Base-by-base conservation (phyloP, 1,284 basidiomycete species). In the Termitomyces sp. region DNA sequence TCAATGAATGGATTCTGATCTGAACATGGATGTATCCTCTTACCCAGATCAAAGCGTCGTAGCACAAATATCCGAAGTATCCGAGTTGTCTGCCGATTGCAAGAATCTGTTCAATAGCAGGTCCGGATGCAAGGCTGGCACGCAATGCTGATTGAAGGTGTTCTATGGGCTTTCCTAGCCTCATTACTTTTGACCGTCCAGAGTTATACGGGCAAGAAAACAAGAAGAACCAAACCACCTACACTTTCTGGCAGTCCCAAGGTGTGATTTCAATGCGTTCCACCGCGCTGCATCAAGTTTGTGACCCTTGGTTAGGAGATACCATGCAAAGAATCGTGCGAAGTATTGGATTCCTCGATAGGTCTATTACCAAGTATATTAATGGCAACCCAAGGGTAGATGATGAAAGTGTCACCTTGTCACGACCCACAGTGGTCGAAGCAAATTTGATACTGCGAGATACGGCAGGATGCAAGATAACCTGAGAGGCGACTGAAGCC, bases 321-420 rank as follows among this genome's bases (percentile, higher is more conserved):
- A 84, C 91, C 92, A 99, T 0, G 94, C 88, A 58, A 94, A 81
- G 70, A 98, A 88, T 24, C 96, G 87, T 46, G 96, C 80, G 61
- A 93, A 86, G 73, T 95, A 98, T 75, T 99, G 96, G 57, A 95
- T 72, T 28, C 92, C 83, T 63, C 96, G 88, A 73, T 98, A 96
- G 38, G 86, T 77, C 93, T 95, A 46, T 21, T 5, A n/a, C 31
- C 17, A 17, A 46, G 12, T 13, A 33, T 10, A 30, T 38, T 3
- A 38, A 13, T 39, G 15, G 8, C 34, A 26, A n/a, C 44, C 21
- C 15, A 42, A 43, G 24, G 5, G 33, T 24, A 45, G 21, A 42
- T 39, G 3, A 34, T 17, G 26, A 13, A 8, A 34, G 4, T 10
- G 47, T 61, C 60, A 84, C 90, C 84, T 97, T 98, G 78, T 97